Evolutionary conservation across 495 filamentous ascomycete species (phyloP), one percentile per base, ranked within the genome.

Genomic region (Daldinia grandis): DNA sequence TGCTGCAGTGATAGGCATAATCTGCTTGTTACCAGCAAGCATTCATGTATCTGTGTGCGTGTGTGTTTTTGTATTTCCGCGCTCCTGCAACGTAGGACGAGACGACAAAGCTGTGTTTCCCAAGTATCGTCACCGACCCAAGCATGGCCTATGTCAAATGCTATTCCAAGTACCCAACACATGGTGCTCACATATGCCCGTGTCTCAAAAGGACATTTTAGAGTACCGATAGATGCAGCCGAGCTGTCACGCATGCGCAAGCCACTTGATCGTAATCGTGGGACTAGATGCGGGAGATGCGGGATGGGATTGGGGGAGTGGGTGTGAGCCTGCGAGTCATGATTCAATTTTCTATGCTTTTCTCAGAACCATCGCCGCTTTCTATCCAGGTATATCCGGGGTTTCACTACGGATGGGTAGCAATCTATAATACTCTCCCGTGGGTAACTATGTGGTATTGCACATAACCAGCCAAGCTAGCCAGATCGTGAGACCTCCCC

Each of bases 181-280:
- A 38, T 61, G 58, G 55, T 33, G 55, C 55, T 54, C 51, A 54
- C 33, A 38, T 62, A 73, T 68, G 65, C 65, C 57, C 66, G 66
- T 62, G 31, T 53, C 61, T 57, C 28, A 44, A 62, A 66, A 30
- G 17, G 54, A 63, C 40, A 31, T 63, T 47, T 55, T 35, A 57
- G 49, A 65, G 62, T 69, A 69, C 71, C 71, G 71, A 69, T 59
- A 27, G 61, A 66, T 73, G 71, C 71, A 73, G 71, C 66, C 71
- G 66, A 70, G 63, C 58, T 62, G 71, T 70, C 58, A 66, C 71
- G 61, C 71, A 69, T 47, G 51, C 61, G 49, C 62, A 58, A 69
- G 65, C 66, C 66, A 66, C 54, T 61, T 53, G 66, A 66, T 66
- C 62, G 59, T 58, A 66, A 66, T 63, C 66, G 62, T 73, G 65